Evolutionary conservation across 1,284 basidiomycete genomes (phyloP).

Genomic region (Boletus semigastroideus): DNA sequence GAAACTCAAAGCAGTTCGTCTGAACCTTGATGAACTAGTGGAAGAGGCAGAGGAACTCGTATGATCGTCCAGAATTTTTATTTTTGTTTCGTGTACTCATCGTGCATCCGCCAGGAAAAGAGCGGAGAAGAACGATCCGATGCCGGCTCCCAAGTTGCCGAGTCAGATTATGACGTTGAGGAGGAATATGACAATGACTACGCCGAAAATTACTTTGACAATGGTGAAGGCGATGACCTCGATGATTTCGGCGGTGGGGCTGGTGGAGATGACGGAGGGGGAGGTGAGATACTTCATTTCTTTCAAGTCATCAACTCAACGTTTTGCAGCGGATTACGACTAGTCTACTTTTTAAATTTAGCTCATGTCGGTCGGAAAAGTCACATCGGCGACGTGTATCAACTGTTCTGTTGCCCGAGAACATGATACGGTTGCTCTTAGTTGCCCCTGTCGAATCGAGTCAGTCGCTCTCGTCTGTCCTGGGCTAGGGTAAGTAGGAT

Average conservation of each 20-base stretch:
- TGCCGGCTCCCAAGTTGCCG: conserved; percentile 55
- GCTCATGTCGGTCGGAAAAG: conserved; percentile 1
- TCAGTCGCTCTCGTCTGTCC: no score
- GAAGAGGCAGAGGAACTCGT: conserved; percentile 67
- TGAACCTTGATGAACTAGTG: conserved; percentile 64
- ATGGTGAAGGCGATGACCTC: conserved; percentile 74
- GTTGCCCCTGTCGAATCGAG: background rate
- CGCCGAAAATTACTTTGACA: conserved; percentile 84
- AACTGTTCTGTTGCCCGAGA: background rate
- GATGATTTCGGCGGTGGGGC: conserved; percentile 72
- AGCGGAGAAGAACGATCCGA: conserved; percentile 66
- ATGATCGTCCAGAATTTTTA: conserved; percentile 12
- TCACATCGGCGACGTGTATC: background rate
- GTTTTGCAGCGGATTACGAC: conserved; percentile 22
- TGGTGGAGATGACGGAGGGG: conserved; percentile 61
- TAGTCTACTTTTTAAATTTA: conserved; percentile 11
- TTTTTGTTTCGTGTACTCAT: background rate
- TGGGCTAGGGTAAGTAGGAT: background rate
- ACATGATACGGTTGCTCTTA: background rate
- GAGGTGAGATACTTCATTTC: conserved; percentile 31
- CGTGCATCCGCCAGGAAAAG: conserved; percentile 49
- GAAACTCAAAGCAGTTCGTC: conserved; percentile 39
- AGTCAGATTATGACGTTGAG: conserved; percentile 78
- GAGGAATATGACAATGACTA: conserved; percentile 87
- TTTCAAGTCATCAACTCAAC: background rate